phyloP scores from a whole-genome alignment of 176 grass and related monocot genomes.

The Triticum turgidum region DNA sequence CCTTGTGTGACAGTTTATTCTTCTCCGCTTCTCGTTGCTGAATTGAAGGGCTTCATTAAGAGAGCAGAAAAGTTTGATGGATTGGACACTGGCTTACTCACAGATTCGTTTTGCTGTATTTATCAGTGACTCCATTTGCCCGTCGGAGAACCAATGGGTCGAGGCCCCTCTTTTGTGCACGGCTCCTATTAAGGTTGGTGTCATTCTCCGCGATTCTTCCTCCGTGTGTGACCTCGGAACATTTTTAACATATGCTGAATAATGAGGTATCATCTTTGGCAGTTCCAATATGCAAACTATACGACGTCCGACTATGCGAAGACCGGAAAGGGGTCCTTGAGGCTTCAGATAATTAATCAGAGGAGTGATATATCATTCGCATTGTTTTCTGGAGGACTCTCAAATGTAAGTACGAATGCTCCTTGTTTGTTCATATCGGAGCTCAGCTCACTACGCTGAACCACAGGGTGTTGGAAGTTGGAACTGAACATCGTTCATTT shows the following conservation, averaged over 20 bases:
- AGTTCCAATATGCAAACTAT: constrained; percentile 88
- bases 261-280: constrained; percentile 35
- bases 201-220: background rate
- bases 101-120: constrained; percentile 1
- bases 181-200: constrained; percentile 79
- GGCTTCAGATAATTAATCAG: constrained; percentile 89
- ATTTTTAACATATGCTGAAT: constrained; percentile 2
- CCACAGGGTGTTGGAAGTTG: background rate
- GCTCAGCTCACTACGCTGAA: background rate
- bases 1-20: background rate
- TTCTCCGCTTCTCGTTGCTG: background rate
- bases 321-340: constrained; percentile 74
- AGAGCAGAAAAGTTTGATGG: background rate
- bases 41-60: background rate
- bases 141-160: constrained; percentile 56
- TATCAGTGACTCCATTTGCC: constrained; percentile 65
- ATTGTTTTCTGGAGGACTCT: constrained; percentile 80
- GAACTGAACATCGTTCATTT: background rate
- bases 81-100: background rate
- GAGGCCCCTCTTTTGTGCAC: constrained; percentile 79
- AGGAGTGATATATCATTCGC: constrained; percentile 88
- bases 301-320: constrained; percentile 45
- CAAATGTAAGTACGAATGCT: constrained; percentile 46
- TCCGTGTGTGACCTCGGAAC: background rate
- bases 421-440: constrained; percentile 22